phyloP scores from a whole-genome alignment of 257 asterid species.

The Lavandula angustifolia region DNA sequence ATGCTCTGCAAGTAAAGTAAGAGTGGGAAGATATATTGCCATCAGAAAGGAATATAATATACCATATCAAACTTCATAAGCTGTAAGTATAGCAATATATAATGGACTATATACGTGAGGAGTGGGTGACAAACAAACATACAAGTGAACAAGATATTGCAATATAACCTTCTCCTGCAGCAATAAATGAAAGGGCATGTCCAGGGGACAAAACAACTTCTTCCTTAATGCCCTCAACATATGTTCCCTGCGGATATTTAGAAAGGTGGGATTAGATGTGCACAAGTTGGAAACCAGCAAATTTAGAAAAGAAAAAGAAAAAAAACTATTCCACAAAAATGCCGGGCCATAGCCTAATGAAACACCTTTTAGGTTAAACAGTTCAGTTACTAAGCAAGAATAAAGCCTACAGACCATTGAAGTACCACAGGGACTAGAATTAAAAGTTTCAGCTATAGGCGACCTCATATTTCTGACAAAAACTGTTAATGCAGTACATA shows the following conservation, averaged over 20 bases:
- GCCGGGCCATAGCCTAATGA: not conserved
- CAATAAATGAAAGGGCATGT: conserved; percentile 85
- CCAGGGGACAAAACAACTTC: conserved; percentile 94
- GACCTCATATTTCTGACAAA: not conserved
- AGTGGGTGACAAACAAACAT: conserved; percentile 27
- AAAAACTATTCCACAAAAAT: conserved; percentile 1
- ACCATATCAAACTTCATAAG: conserved; percentile 10
- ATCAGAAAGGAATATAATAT: conserved; percentile 19
- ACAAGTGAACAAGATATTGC: not conserved
- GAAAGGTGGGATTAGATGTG: conserved; percentile 30
- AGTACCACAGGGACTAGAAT: conserved; percentile 5
- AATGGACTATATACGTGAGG: conserved; percentile 9
- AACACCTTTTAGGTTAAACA: too few species aligned
- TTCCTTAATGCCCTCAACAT: conserved; percentile 95
- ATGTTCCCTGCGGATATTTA: conserved; percentile 69
- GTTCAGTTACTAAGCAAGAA: conserved; percentile 23
- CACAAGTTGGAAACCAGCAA: conserved; percentile 19
- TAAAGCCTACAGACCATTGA: not conserved
- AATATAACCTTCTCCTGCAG: conserved; percentile 74
- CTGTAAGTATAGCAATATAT: conserved; percentile 5
- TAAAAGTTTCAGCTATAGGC: conserved; percentile 18
- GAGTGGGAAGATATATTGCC: conserved; percentile 18
- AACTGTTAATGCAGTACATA: conserved; percentile 7
- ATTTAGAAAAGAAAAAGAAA: conserved; percentile 7
- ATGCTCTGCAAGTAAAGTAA: conserved; percentile 63